A percentile compares a stretch with the other conserved stretches of the same genome.
Conservation (phyloP, 768 basidiomycete genomes). For the Dacryopinax spathularia region DNA sequence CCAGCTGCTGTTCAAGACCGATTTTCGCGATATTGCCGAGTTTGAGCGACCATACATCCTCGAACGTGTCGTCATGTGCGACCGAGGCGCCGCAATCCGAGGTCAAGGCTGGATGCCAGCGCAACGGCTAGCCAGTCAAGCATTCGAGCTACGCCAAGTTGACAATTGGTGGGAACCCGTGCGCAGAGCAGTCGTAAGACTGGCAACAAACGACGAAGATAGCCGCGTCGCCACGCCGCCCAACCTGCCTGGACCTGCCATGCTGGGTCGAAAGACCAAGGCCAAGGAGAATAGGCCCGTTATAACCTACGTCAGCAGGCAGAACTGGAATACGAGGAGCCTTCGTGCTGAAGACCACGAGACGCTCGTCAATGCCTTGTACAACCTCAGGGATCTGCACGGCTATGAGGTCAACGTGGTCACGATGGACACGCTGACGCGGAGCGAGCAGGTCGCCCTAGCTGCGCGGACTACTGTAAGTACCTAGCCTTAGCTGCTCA, state of each 20-base stretch:
- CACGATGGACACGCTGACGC: constrained; percentile 34
- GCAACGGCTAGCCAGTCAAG: constrained; percentile 28
- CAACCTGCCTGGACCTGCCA: constrained; percentile 12
- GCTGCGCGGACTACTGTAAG: constrained; percentile 56
- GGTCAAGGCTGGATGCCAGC: constrained; percentile 20
- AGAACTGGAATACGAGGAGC: constrained; percentile 40
- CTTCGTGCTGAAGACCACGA: constrained; percentile 44
- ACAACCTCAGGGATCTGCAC: constrained; percentile 35
- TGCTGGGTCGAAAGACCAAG: constrained; percentile 15
- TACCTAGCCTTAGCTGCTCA: constrained; percentile 8
- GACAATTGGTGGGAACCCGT: constrained; percentile 54
- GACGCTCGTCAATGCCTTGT: constrained; percentile 44
- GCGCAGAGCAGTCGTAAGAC: constrained; percentile 25
- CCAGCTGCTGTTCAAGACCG: constrained; percentile 50
- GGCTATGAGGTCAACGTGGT: constrained; percentile 46
- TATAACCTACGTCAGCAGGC: constrained; percentile 56
- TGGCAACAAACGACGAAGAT: constrained; percentile 22
- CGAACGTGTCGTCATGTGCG: constrained; percentile 63
- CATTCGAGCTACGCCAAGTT: constrained; percentile 30
- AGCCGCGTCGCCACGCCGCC: constrained; percentile 1
- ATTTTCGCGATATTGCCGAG: constrained; percentile 62
- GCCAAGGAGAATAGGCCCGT: constrained; percentile 26
- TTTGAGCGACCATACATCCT: constrained; percentile 58
- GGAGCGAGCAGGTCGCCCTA: constrained; percentile 50
- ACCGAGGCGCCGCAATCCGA: constrained; percentile 49